Evolutionary conservation across 2,329 filamentous ascomycete genomes (phyloP).

Genomic region (Colletotrichum eremochloae): DNA sequence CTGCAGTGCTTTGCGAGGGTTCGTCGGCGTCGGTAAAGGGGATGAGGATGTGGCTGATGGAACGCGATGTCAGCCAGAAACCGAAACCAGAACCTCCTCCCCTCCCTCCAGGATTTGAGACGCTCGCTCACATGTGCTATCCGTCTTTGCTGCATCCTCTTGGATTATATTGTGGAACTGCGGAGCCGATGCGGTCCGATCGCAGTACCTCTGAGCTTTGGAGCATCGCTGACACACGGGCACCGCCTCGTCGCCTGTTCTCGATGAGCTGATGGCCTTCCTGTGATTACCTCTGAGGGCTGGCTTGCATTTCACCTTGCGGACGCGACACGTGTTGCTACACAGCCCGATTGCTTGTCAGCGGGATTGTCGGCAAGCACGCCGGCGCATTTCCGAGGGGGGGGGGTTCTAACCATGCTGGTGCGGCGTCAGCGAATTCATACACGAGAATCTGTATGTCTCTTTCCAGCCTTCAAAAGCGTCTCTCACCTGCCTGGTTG

Average conservation of each 20-base stretch:
- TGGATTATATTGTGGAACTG: constrained; percentile 1
- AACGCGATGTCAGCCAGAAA: not conserved
- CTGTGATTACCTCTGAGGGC: not conserved
- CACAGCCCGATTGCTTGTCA: not conserved
- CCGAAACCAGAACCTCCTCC: too few species aligned
- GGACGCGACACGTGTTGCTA: constrained; percentile 55
- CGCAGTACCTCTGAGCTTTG: constrained; percentile 52
- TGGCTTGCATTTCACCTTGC: constrained; percentile 53
- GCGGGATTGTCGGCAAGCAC: not conserved
- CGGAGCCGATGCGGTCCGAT: constrained; percentile 46
- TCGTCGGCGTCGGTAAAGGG: constrained; percentile 24
- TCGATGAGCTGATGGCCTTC: not conserved
- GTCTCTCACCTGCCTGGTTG: constrained; percentile 31
- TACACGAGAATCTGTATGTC: not conserved
- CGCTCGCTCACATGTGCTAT: not conserved
- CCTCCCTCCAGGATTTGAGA: not conserved
- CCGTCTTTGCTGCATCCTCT: not conserved
- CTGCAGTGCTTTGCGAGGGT: constrained; percentile 49
- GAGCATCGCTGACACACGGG: constrained; percentile 53
- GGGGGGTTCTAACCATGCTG: not conserved
- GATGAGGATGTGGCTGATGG: not conserved
- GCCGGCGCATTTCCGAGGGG: not conserved
- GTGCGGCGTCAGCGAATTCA: not conserved
- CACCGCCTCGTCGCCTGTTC: constrained; percentile 49
- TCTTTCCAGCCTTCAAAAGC: not conserved